Evolutionary conservation across 768 basidiomycete genomes (phyloP).

Genomic region (Suillus variegatus): DNA sequence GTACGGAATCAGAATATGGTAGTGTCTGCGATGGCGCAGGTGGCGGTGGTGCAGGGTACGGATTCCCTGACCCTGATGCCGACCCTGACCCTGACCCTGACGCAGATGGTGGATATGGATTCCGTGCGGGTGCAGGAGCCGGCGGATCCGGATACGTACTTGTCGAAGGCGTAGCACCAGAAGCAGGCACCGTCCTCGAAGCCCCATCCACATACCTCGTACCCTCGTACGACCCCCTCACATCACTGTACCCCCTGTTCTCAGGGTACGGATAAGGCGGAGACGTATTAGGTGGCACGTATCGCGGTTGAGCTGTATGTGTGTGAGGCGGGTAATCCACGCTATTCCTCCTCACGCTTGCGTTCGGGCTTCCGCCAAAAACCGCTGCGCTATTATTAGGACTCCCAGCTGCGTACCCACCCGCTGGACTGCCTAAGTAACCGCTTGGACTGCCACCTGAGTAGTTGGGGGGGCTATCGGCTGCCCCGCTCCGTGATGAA

Average conservation of each 20-base stretch:
- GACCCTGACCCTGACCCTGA: conserved; percentile 20
- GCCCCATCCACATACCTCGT: background rate
- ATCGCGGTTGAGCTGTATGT: conserved; percentile 1
- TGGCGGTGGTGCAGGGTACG: conserved; percentile 21
- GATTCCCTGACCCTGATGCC: conserved; percentile 23
- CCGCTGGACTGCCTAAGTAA: conserved; percentile 56
- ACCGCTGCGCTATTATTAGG: background rate
- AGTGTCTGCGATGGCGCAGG: conserved; percentile 16
- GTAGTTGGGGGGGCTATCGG: conserved; percentile 49
- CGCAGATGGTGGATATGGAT: conserved; percentile 24
- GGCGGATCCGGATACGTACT: conserved; percentile 10
- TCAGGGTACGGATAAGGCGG: conserved; percentile 6
- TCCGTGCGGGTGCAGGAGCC: conserved; percentile 18
- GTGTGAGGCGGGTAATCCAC: background rate
- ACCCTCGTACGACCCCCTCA: background rate
- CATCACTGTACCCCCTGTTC: conserved; percentile 4
- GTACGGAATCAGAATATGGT: background rate
- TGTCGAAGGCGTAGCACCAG: background rate
- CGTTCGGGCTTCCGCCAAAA: conserved; percentile 1
- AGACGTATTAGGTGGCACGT: conserved; percentile 1
- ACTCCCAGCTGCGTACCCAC: conserved; percentile 9
- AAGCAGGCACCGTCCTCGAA: background rate
- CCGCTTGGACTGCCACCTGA: conserved; percentile 59
- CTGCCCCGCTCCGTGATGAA: conserved; percentile 38
- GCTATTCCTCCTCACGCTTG: background rate